Evolutionary conservation across 2,329 filamentous ascomycete genomes (phyloP).

Genomic region (Fusarium mangiferae): DNA sequence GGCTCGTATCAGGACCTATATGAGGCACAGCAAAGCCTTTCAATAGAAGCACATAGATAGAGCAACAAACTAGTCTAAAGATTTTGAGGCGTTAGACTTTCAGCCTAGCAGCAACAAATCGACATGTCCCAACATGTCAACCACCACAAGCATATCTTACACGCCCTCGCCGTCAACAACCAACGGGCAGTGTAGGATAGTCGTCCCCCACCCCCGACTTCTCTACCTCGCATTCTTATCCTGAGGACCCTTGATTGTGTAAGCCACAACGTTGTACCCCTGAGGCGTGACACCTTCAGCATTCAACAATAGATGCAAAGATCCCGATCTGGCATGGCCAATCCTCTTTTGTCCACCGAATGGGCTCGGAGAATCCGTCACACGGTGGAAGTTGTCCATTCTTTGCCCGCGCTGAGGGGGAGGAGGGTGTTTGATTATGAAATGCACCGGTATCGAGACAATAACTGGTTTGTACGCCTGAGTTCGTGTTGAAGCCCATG

Average conservation of each 20-base stretch:
- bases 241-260: background rate
- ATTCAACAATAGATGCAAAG: conserved; percentile 29
- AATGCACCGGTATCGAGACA: background rate
- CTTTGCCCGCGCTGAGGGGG: background rate
- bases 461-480: conserved; percentile 10
- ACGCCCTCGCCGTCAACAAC: background rate
- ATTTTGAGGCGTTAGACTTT: conserved; percentile 31
- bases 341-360: conserved; percentile 1
- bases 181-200: conserved; percentile 3
- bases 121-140: background rate
- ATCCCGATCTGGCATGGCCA: conserved; percentile 1
- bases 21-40: conserved; percentile 49
- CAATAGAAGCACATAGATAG: conserved; percentile 22
- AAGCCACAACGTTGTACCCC: conserved; percentile 30
- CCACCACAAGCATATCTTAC: conserved; percentile 3
- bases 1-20: conserved; percentile 52
- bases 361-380: background rate
- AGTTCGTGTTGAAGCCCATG: background rate
- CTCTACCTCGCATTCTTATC: conserved; percentile 9
- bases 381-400: conserved; percentile 6
- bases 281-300: conserved; percentile 23
- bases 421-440: background rate
- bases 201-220: background rate
- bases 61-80: conserved; percentile 7
- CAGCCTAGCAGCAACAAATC: conserved; percentile 6